These are phyloP conservation scores for Blastomyces emzantsi DNA, from an alignment of 2,329 filamentous ascomycete genomes.

Conservation along the genomic window DNA sequence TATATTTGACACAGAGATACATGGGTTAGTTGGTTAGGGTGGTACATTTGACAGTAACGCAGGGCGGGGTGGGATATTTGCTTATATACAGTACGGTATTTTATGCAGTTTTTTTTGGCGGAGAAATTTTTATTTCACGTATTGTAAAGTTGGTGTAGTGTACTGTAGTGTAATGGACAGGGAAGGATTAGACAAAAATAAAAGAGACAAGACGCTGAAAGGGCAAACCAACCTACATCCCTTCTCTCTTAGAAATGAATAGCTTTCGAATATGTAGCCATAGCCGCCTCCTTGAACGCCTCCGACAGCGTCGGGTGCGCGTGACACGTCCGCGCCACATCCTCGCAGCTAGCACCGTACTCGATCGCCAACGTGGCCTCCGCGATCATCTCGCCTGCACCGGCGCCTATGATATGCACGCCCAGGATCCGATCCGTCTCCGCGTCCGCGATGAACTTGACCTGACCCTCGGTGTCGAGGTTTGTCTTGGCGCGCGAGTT, in stretches of 20 bases:
- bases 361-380: conserved; percentile 92
- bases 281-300: conserved; percentile 99
- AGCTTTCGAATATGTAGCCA: conserved; percentile 91
- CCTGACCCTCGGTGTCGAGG: conserved; percentile 86
- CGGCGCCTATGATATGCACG: conserved; percentile 91
- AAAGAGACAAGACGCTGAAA: neutral
- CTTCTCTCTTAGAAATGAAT: conserved; percentile 71
- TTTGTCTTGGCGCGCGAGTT: conserved; percentile 99
- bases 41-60: neutral
- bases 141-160: neutral
- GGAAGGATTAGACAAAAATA: neutral
- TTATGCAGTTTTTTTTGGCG: neutral
- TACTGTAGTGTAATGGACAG: too few species aligned
- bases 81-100: neutral
- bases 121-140: neutral
- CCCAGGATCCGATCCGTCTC: conserved; percentile 94
- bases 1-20: neutral
- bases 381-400: conserved; percentile 98
- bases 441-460: conserved; percentile 94
- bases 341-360: conserved; percentile 92
- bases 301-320: conserved; percentile 93
- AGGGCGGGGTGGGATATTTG: neutral
- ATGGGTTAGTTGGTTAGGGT: neutral
- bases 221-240: neutral
- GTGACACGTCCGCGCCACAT: conserved; percentile 90